Base-by-base conservation (phyloP, 768 basidiomycete genomes). In the Neoboletus magnificus region DNA sequence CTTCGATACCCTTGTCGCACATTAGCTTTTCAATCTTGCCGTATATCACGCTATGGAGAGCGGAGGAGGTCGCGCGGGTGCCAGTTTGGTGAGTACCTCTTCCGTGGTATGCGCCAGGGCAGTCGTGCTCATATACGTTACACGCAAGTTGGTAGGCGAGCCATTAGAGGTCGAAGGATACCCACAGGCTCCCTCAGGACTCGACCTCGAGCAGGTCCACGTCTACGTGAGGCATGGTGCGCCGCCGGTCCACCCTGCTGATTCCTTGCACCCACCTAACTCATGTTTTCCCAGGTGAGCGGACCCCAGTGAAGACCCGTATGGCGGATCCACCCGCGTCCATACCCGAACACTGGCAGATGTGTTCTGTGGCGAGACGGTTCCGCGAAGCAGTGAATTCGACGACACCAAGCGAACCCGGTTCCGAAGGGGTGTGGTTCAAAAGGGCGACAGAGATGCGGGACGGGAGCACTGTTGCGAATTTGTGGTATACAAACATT, bases 191-290 rank as follows among this genome's bases (percentile, higher is more conserved):
- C 88, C 88, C 2, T 54, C 69, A 2, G 78, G 73, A 25, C 74
- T 91, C 18, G 56, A 75, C 60, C 73, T 91, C 39, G 78, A 86
- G 65, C 89, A 90, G 66, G 86, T 91, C 12, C 86, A 91, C 66
- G 70, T 90, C 37, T 91, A 83, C 63, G 80, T 87, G 5, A 77
- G 89, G 25, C 89, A 91, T 67, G 89, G 89, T 88, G 53, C 46
- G 82, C 73, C 51, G 35, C 33, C 18, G 2, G 4, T 15, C 30
- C 25, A 20, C 22, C 36, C 41, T 45, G 12, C 15, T 25, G 25
- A 18, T 36, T 35, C 20, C 27, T 25, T 35, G 1, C 41, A 16
- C 22, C n/a, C n/a, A 15, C 45, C 36, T 39, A 11, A 39, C 53
- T 25, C 18, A 10, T 27, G 27, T 46, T 42, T 47, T 55, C 44